These are phyloP conservation scores for Leccinum incarnatum DNA, from an alignment of 768 basidiomycete genomes.

Conservation along the genomic window DNA sequence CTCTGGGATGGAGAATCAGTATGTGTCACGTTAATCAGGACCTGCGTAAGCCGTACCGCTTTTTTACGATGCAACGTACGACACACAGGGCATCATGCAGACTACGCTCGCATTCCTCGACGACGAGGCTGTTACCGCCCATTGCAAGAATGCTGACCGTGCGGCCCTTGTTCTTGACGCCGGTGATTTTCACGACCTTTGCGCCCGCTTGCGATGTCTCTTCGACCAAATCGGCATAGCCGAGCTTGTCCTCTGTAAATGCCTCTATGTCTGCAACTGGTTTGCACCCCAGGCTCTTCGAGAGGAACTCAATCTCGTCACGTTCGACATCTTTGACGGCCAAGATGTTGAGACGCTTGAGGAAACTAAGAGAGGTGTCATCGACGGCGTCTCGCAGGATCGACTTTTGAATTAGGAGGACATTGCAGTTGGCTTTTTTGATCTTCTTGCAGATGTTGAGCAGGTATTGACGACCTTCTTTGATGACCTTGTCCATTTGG, in stretches of 20 bases:
- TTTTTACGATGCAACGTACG: constrained; percentile 96
- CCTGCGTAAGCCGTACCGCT: constrained; percentile 58
- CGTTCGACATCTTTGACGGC: constrained; percentile 97
- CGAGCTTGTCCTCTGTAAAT: constrained; percentile 97
- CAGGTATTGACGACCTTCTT: constrained; percentile 97
- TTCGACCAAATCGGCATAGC: constrained; percentile 93
- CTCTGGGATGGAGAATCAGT: constrained; percentile 41
- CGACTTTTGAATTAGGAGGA: constrained; percentile 98
- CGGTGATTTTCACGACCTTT: constrained; percentile 92
- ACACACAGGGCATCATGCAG: constrained; percentile 99
- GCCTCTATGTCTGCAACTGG: constrained; percentile 97
- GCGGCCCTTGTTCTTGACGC: constrained; percentile 90
- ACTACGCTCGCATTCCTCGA: constrained; percentile 97
- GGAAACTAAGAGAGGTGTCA: constrained; percentile 94
- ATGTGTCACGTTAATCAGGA: background rate
- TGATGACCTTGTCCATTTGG: constrained; percentile 99
- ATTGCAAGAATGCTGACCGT: constrained; percentile 96
- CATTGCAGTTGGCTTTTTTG: constrained; percentile 99
- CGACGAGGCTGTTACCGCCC: constrained; percentile 87
- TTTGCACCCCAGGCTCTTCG: constrained; percentile 92
- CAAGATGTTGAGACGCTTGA: constrained; percentile 94
- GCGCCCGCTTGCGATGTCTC: constrained; percentile 79
- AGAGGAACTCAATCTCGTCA: constrained; percentile 97
- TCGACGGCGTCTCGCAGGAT: constrained; percentile 99
- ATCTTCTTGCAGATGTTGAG: constrained; percentile 99